Evolutionary conservation across 2,329 filamentous ascomycete genomes (phyloP).

Genomic region (Aureobasidium pullulans): DNA sequence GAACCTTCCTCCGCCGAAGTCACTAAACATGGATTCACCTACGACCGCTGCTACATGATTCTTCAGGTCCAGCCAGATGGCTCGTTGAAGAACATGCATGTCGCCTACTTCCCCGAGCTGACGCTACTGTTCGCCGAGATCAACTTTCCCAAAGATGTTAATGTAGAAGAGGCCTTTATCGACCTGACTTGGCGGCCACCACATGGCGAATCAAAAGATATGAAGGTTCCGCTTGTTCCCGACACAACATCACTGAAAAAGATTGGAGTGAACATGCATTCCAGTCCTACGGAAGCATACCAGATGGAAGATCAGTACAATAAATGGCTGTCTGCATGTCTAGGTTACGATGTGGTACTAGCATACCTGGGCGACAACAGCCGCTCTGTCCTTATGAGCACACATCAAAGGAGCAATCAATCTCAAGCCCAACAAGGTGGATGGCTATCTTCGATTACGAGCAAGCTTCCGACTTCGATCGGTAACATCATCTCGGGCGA

Average conservation of each 20-base stretch:
- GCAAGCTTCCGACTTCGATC: slow-evolving; percentile 19
- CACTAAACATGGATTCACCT: slow-evolving; percentile 38
- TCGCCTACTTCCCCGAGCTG: slow-evolving; percentile 34
- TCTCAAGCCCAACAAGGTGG: slow-evolving; percentile 9
- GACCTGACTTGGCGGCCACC: slow-evolving; percentile 34
- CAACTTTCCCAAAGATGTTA: slow-evolving; percentile 22
- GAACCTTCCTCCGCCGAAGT: slow-evolving; percentile 32
- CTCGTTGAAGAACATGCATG: slow-evolving; percentile 35
- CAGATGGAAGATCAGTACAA: slow-evolving; percentile 36
- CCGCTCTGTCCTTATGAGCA: slow-evolving; percentile 34
- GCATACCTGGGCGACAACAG: slow-evolving; percentile 37
- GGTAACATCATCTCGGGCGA: slow-evolving; percentile 3
- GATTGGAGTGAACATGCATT: slow-evolving; percentile 38
- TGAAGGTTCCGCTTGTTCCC: slow-evolving; percentile 36
- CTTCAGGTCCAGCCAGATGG: slow-evolving; percentile 30
- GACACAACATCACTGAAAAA: slow-evolving; percentile 28
- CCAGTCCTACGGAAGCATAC: slow-evolving; percentile 35
- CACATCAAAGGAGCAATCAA: slow-evolving; percentile 9
- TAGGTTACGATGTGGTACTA: slow-evolving; percentile 37
- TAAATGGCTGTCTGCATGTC: slow-evolving; percentile 38
- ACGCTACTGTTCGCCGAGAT: slow-evolving; percentile 35
- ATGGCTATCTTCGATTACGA: slow-evolving; percentile 28
- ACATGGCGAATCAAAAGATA: slow-evolving; percentile 19
- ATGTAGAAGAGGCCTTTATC: slow-evolving; percentile 27
- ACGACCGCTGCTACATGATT: slow-evolving; percentile 39